These are phyloP conservation scores for Beauveria sp. DNA, from an alignment of 2,329 filamentous ascomycete genomes.

Conservation along the genomic window DNA sequence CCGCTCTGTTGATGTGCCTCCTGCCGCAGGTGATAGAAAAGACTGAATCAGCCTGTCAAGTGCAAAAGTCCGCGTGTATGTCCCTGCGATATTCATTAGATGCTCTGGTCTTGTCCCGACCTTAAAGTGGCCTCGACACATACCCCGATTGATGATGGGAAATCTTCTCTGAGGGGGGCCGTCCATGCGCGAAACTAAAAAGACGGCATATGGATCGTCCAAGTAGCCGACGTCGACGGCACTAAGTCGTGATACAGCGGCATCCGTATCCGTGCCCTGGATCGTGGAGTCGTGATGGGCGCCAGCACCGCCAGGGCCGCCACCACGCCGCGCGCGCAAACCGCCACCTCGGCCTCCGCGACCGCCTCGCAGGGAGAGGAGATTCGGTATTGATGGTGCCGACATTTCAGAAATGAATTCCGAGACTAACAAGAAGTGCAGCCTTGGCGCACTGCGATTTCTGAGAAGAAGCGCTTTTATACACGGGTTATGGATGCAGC, in stretches of 20 bases:
- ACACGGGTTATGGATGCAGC: no score
- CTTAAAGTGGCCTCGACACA: constrained; percentile 16
- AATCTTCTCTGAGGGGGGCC: constrained; percentile 55
- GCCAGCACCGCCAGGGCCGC: constrained; percentile 22
- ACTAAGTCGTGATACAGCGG: constrained; percentile 79
- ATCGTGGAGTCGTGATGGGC: constrained; percentile 62
- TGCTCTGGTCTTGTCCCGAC: no score
- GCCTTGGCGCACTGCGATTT: no score
- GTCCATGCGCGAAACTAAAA: constrained; percentile 50
- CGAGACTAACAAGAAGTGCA: no score
- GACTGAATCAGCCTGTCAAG: constrained; percentile 69
- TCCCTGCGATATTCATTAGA: constrained; percentile 48
- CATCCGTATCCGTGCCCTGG: constrained; percentile 87
- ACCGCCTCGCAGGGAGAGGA: constrained; percentile 49
- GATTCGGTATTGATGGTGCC: constrained; percentile 69
- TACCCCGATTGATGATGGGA: constrained; percentile 92
- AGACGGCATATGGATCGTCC: constrained; percentile 67
- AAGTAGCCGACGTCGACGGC: constrained; percentile 83
- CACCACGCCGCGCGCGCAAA: constrained; percentile 26
- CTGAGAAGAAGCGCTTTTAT: no score
- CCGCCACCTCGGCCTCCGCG: constrained; percentile 33
- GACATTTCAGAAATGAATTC: constrained; percentile 45
- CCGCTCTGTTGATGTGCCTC: constrained; percentile 28
- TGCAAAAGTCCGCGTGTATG: constrained; percentile 81
- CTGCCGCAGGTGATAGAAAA: constrained; percentile 50